Evolutionary conservation across 768 basidiomycete species (phyloP), one percentile per base, ranked within the genome.

Genomic region (Collybia mongolica): DNA sequence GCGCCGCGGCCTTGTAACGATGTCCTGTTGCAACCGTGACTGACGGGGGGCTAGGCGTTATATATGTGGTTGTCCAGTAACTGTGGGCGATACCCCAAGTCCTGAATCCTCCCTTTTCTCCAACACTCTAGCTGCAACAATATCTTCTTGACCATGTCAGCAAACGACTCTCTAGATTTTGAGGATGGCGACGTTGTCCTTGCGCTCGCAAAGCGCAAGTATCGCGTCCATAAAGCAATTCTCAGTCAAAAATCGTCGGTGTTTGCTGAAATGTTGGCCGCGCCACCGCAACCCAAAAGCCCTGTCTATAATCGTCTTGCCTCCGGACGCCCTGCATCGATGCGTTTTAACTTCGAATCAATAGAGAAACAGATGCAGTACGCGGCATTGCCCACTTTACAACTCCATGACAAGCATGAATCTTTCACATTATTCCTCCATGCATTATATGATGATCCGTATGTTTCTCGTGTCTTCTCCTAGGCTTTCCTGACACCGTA

Each of bases 351-450:
- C 11, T 32, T 32, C 11, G 32, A 32, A 32, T 32, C 32, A 5
- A 32, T 32, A 32, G 32, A 32, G 32, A 32, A 32, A 32, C 32
- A 32, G 11, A 32, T 32, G 32, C 32, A 32, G 32, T 32, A 32
- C 11, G 32, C 32, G 28, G 49, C 20, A 41, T 18, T 47, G 39
- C 57, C 54, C 6, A 2, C 19, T 15, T 18, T 51, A 24, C 38
- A 39, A 28, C 28, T 52, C 19, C 40, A 55, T 6, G 54, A 55
- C 39, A 46, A 55, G 24, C 22, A 32, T 17, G 40, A 46, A 32
- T 3, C 37, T 9, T 53, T 51, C n/a, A 41, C 42, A 24, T 26
- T 54, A 22, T 44, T 55, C 39, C 43, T 55, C 11, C 51, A 55
- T 46, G 41, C 32, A 18, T 35, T 54, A n/a, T 49, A 56, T 22